Percentiles rank a stretch among this genome's conserved stretches.
These are phyloP conservation scores for Tulasnella sp. DNA, from an alignment of 768 basidiomycete species.

Conservation along the genomic window DNA sequence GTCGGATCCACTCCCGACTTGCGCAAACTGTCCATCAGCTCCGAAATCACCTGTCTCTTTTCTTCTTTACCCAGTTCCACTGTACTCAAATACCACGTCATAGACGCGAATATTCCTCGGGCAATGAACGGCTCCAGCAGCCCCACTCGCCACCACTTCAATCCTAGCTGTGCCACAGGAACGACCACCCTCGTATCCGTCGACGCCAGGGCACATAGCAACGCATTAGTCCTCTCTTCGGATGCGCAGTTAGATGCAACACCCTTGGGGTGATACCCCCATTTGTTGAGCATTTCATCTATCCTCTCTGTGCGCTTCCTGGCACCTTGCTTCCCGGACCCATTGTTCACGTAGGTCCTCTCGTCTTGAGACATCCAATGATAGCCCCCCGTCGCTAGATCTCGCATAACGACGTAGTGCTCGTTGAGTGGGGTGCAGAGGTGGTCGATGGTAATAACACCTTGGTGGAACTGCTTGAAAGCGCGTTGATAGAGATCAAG, in stretches of 20 bases:
- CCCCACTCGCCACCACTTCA: conserved; percentile 4
- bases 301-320: not conserved
- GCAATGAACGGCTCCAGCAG: not conserved
- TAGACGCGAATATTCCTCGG: not conserved
- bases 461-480: not conserved
- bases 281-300: conserved; percentile 6
- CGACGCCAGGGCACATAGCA: not conserved
- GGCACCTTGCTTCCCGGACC: not conserved
- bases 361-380: not conserved
- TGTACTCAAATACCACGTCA: not conserved
- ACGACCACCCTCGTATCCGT: not conserved
- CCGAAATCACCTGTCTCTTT: not conserved
- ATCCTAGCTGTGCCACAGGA: not conserved
- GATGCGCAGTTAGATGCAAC: not conserved
- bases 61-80: not conserved
- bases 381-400: not conserved
- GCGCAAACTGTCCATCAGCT: not conserved
- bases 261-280: conserved; percentile 1
- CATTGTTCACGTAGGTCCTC: not conserved
- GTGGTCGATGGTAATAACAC: not conserved
- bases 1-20: not conserved
- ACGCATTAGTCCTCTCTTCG: not conserved
- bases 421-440: not conserved
- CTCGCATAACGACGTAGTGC: not conserved
- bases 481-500: conserved; percentile 8